Conservation (phyloP, 148 eudicot species). For the Fagopyrum esculentum region DNA sequence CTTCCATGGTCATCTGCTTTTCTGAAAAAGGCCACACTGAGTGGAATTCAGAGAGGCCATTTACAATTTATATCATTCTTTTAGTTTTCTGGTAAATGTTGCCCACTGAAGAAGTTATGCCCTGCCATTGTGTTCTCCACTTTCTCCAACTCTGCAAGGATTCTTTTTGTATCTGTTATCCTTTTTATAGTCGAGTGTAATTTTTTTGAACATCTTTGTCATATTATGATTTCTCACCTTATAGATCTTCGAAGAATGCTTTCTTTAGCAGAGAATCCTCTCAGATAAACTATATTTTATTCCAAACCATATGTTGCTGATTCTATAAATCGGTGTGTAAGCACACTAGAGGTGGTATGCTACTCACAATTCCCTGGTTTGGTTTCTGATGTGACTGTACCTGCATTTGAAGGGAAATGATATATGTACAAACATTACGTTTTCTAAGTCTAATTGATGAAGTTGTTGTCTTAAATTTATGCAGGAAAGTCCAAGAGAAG, state of each 20-base stretch:
- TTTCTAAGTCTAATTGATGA: neutral
- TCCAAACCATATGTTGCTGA: neutral
- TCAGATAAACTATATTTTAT: neutral
- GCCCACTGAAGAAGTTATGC: conserved; percentile 9
- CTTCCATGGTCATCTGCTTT: neutral
- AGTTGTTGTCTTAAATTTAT: neutral
- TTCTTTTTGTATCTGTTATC: neutral
- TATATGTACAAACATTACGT: neutral
- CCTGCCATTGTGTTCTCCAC: conserved; percentile 6
- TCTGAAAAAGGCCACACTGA: neutral
- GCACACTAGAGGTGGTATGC: neutral
- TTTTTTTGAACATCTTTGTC: neutral
- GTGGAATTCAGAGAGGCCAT: conserved; percentile 12
- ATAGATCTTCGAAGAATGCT: neutral
- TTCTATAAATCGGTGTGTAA: neutral
- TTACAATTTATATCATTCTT: neutral
- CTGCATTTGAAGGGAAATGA: neutral
- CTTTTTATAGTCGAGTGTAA: neutral
- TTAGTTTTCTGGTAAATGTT: conserved; percentile 8
- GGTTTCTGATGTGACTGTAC: neutral
- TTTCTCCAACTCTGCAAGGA: conserved; percentile 2
- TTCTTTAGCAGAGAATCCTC: neutral
- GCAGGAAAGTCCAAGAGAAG: conserved; percentile 12
- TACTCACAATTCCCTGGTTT: neutral
- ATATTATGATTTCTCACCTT: neutral